Evolutionary conservation across 768 basidiomycete genomes (phyloP).

Genomic region (Krasilnikovozyma curviuscula): DNA sequence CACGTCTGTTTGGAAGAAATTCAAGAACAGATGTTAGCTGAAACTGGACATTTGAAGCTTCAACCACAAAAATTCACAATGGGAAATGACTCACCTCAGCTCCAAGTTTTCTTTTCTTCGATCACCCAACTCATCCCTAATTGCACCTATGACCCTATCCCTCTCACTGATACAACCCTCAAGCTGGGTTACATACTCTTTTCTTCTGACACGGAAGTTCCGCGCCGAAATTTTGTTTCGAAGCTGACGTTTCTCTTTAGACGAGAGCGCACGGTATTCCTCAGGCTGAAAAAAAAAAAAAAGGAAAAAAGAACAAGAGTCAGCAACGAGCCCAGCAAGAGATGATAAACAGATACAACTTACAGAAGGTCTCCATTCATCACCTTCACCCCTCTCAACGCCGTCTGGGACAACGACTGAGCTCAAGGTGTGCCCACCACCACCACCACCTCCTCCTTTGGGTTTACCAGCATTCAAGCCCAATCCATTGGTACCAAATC

Average conservation of each 20-base stretch:
- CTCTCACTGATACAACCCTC: slow-evolving; percentile 85
- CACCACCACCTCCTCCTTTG: too few species aligned
- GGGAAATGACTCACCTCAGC: slow-evolving; percentile 27
- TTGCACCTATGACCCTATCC: slow-evolving; percentile 71
- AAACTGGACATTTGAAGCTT: background rate
- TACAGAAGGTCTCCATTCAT: slow-evolving; percentile 10
- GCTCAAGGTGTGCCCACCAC: too few species aligned
- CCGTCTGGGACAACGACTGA: too few species aligned
- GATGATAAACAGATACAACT: background rate
- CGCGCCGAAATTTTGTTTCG: slow-evolving; percentile 91
- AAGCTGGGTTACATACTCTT: slow-evolving; percentile 88
- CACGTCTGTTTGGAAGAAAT: slow-evolving; percentile 19
- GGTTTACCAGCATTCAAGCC: too few species aligned
- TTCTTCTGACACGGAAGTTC: slow-evolving; percentile 84
- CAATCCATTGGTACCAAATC: too few species aligned
- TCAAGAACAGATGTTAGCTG: background rate
- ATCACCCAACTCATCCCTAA: slow-evolving; percentile 61
- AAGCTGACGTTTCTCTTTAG: slow-evolving; percentile 88
- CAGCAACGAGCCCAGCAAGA: background rate
- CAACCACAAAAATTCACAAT: background rate
- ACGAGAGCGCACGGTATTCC: slow-evolving; percentile 83
- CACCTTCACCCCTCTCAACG: slow-evolving; percentile 4
- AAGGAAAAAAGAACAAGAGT: too few species aligned
- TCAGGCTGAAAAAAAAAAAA: slow-evolving; percentile 40
- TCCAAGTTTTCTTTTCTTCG: slow-evolving; percentile 66